Conservation (phyloP, 306 rosid species). For the Betula pendula region DNA sequence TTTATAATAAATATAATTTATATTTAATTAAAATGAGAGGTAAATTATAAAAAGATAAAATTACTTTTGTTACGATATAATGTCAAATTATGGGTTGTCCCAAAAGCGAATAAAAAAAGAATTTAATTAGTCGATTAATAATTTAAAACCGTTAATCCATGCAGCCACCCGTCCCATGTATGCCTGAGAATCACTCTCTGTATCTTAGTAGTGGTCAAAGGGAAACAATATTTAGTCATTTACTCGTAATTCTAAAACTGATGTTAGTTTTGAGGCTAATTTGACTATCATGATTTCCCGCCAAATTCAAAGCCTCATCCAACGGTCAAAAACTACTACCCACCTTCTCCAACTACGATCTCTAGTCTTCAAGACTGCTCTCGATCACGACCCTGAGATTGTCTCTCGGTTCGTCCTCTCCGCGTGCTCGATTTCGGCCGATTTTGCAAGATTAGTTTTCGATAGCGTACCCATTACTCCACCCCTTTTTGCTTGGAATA, state of each 20-base stretch:
- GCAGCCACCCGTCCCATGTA: no score
- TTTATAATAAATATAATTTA: no score
- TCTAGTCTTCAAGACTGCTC: constrained; percentile 40
- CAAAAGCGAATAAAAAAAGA: no score
- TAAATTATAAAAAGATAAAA: no score
- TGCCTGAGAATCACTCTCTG: no score
- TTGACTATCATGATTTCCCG: constrained; percentile 23
- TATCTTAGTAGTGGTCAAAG: no score
- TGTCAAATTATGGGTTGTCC: no score
- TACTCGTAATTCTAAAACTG: background rate
- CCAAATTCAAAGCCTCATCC: constrained; percentile 26
- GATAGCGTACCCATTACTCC: constrained; percentile 37
- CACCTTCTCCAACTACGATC: constrained; percentile 51
- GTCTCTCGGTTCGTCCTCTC: constrained; percentile 25
- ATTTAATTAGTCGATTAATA: no score
- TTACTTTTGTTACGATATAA: no score
- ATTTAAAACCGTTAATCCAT: no score
- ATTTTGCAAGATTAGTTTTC: constrained; percentile 35
- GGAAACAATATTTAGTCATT: no score
- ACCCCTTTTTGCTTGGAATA: constrained; percentile 52
- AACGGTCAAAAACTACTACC: constrained; percentile 15
- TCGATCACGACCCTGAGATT: constrained; percentile 30
- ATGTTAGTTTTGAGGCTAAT: background rate
- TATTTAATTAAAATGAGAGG: no score
- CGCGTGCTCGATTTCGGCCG: constrained; percentile 35